Percentiles rank a stretch among this genome's conserved stretches.
Conservation (phyloP, 805 yeast species). For the Kodamaea leandrae region DNA sequence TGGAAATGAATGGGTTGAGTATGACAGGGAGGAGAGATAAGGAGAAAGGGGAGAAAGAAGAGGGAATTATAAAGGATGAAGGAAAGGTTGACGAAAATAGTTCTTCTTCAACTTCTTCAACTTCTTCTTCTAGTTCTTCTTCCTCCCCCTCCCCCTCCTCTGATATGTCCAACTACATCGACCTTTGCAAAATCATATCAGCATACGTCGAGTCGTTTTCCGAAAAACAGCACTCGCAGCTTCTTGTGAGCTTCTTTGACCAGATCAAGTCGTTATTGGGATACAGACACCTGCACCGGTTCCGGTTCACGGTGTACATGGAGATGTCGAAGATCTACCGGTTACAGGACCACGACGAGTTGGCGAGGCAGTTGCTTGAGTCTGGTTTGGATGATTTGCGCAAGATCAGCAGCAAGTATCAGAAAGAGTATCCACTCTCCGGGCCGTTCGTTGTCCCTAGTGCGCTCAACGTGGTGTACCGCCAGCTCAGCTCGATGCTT, state of each 20-base stretch:
- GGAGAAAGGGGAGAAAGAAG: background rate
- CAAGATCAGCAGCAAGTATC: conserved; percentile 15
- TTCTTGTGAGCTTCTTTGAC: conserved; percentile 29
- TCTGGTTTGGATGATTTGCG: conserved; percentile 26
- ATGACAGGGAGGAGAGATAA: background rate
- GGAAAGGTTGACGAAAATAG: background rate
- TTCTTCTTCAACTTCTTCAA: too few species aligned
- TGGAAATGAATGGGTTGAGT: conserved; percentile 30
- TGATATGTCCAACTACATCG: too few species aligned
- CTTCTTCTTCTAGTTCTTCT: too few species aligned
- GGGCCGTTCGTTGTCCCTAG: conserved; percentile 12
- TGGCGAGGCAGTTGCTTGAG: conserved; percentile 23
- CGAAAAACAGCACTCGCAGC: conserved; percentile 13
- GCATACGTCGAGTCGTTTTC: conserved; percentile 20
- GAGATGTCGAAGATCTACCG: conserved; percentile 32
- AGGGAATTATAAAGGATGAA: background rate
- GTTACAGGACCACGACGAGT: conserved; percentile 20
- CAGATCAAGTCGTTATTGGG: conserved; percentile 24
- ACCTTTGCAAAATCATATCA: conserved; percentile 27
- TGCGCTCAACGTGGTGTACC: conserved; percentile 1
- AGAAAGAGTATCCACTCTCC: conserved; percentile 20
- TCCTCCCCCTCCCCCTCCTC: too few species aligned
- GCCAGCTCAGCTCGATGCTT: conserved; percentile 8
- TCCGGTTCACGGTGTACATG: conserved; percentile 24
- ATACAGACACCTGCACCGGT: conserved; percentile 19